Evolutionary conservation across 2,329 filamentous ascomycete genomes (phyloP), one percentile per base, ranked within the genome.

Genomic region (Hypocrella siamensis): DNA sequence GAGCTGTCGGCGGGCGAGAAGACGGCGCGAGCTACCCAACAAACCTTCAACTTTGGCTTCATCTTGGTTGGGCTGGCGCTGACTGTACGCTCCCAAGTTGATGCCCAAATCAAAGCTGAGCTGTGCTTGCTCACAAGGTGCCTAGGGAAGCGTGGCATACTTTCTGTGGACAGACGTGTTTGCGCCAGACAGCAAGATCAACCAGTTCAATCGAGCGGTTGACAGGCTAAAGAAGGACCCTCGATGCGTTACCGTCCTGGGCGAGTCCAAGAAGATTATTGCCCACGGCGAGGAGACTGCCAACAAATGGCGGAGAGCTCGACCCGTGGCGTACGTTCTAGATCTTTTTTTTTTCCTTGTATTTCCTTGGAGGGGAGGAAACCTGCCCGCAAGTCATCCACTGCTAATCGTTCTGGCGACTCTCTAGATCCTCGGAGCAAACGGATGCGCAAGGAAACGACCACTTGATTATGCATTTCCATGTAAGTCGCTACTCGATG

Each of bases 171-270:
- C 71, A 4, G 84, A 93, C 39, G 80, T 93, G 28, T 83, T 93
- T 53, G 79, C 80, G 4, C 69, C 80, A 15, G 79, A 86, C 48
- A 90, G 82, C 61, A 86, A 84, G 55, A 88, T 79, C 12, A 71
- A 75, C 35, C 75, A 90, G 50, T 94, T 93, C 65, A 93, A 92
- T 58, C 77, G 80, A 40, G 82, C 83, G 1, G 79, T 92, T 30
- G 71, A 81, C 46, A 74, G 75, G 38, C 75, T 96, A 49, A 82
- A 78, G 50, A 65, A 68, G 32, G 79, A 92, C 47, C 52, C 68
- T 1, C 64, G 71, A 35, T 92, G 82, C 48, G 61, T 75, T 18
- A 72, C 78, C 35, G 51, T 93, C 6, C 67, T 96, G 2, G 85
- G 85, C 11, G 75, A 83, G 12, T 57, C 67, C 25, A 75, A 75